phyloP scores from a whole-genome alignment of 1,284 basidiomycete species.

The Rhizoctonia solani region DNA sequence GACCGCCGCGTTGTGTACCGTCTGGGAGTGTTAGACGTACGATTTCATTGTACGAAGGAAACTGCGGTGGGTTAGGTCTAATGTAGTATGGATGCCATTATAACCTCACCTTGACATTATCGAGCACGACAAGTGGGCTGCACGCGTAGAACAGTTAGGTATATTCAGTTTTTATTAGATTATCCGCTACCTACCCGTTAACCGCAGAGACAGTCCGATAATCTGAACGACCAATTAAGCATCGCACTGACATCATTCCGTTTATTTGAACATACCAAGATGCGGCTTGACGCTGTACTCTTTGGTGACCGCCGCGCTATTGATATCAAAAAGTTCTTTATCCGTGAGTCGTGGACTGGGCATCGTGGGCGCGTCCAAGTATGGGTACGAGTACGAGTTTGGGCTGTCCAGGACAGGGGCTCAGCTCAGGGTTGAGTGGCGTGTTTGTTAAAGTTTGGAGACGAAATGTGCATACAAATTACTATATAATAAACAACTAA shows the following conservation, averaged over 20 bases:
- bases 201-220: conserved; percentile 96
- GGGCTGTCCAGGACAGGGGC: neutral
- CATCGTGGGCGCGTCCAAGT: conserved; percentile 25
- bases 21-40: conserved; percentile 96
- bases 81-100: conserved; percentile 33
- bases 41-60: conserved; percentile 99
- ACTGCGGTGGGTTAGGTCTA: conserved; percentile 54
- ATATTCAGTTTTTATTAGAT: conserved; percentile 35
- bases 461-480: neutral
- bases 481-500: conserved; percentile 39
- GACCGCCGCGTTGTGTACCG: conserved; percentile 92
- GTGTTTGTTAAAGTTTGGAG: conserved; percentile 14
- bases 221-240: conserved; percentile 56
- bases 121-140: conserved; percentile 92
- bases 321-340: conserved; percentile 78
- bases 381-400: conserved; percentile 30
- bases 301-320: conserved; percentile 83
- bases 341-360: conserved; percentile 51
- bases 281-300: conserved; percentile 88
- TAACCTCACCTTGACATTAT: conserved; percentile 91
- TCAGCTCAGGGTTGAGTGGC: conserved; percentile 14
- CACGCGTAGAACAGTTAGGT: conserved; percentile 12
- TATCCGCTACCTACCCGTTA: conserved; percentile 69
- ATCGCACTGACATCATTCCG: neutral
- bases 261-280: conserved; percentile 63